Evolutionary conservation across 176 grass and related monocot species (phyloP), one percentile per base, ranked within the genome.

Genomic region (Zizania latifolia): DNA sequence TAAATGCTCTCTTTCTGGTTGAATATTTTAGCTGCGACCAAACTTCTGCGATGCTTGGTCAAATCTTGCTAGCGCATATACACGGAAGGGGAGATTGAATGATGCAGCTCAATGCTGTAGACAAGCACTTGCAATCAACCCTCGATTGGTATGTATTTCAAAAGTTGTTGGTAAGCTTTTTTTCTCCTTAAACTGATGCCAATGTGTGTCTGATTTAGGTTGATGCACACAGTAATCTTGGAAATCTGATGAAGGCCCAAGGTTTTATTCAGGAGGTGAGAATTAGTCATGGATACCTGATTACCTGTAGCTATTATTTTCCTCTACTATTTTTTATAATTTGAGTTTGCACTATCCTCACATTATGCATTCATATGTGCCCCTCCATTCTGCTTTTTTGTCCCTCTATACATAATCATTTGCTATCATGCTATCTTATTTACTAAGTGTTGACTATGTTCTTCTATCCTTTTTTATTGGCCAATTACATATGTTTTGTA

Each of bases 21-120:
- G 24, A 70, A 80, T 54, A 3, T 75, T 76, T 35, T 83, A 99
- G 96, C 76, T 99, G 40, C 86, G 92, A 5, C 89, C 96, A 23
- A 92, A 79, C 58, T 99, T 99, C 50, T 90, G 82, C 80, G 96
- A 99, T 90, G 96, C 96, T 33, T 99, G 96, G 96, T 94, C 96
- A 83, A 99, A 99, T 81, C 83, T 99, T 81, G 92, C 96, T 70
- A 99, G 96, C 48, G 96, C 96, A 36, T 99, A 99, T 75, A 99
- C 96, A 41, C 62, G 96, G 70, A 99, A 94, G 72, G 95, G 92
- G 21, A 94, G 89, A 83, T 79, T 99, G 74, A 84, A 80, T 53
- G 96, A 99, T 14, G 96, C 96, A 77, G 84, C 96, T 56, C 92
- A 99, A 77, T 99, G 96, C 65, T 99, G 96, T 76, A 86, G 82